phyloP scores from a whole-genome alignment of 768 basidiomycete genomes.

The Trichaptum fuscoviolaceum region DNA sequence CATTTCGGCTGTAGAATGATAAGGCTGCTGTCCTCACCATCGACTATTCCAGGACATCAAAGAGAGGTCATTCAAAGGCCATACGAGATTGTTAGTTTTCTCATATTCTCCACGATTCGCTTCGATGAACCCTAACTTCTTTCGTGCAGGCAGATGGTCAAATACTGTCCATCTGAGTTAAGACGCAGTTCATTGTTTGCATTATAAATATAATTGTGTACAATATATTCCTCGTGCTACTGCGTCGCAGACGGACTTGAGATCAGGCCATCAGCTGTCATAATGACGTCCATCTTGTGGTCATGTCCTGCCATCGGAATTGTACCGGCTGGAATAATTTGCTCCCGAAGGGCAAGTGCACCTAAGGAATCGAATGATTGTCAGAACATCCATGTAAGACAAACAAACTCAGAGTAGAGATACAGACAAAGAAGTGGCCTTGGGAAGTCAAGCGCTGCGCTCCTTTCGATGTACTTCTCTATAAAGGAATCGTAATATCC shows the following conservation, averaged over 20 bases:
- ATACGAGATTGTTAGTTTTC: conserved; percentile 2
- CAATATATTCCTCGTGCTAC: not conserved
- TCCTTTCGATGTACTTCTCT: conserved; percentile 37
- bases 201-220: not conserved
- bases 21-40: not conserved
- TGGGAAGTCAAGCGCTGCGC: conserved; percentile 29
- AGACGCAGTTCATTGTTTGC: not conserved
- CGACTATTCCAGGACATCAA: not conserved
- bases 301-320: conserved; percentile 55
- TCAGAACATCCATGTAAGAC: conserved; percentile 10
- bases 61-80: not conserved
- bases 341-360: conserved; percentile 60
- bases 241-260: not conserved
- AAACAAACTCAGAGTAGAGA: conserved; percentile 8
- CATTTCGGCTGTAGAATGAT: not conserved
- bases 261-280: conserved; percentile 41
- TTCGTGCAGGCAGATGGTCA: not conserved
- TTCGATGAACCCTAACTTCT: not conserved
- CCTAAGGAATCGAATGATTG: conserved; percentile 37
- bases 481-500: conserved; percentile 81
- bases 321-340: conserved; percentile 44
- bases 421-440: conserved; percentile 56
- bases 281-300: conserved; percentile 58
- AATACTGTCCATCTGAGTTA: not conserved
- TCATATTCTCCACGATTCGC: not conserved